Evolutionary conservation across 306 rosid species (phyloP), one percentile per base, ranked within the genome.

Genomic region (Cucurbita moschata): DNA sequence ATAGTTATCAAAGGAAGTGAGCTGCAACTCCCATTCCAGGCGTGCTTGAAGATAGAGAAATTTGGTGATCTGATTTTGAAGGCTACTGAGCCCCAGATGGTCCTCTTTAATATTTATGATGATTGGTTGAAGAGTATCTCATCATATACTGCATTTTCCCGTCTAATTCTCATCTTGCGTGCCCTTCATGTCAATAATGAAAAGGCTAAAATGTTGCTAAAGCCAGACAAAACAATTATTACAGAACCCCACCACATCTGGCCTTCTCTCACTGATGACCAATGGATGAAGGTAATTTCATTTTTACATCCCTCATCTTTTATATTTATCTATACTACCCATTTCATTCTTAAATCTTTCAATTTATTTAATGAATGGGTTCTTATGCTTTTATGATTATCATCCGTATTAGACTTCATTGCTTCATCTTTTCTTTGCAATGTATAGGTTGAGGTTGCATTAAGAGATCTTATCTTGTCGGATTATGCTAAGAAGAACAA

Each of bases 31-130:
- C 99, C 99, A 49, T 95, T 95, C 89, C 99, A 95, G 79, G 99
- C 99, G 42, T 95, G 99, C 73, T 81, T 95, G 86, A 95, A 95
- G 82, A 95, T 95, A 43, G 99, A 95, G 84, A 95, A 95, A 83
- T 95, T 95, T 81, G 99, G 99, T 62, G 99, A 91, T 82, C 89
- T 95, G 80, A 95, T 95, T 77, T 83, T 95, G 85, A 95, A 95
- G 88, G 99, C 99, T 68, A 95, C 99, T 4, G 99, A 95, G 71
- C 99, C 99, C 2, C 99, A 95, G 77, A 95, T 95, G 99, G 99
- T 95, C 82, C 87, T 95, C 65, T 95, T 95, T 88, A 95, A 95
- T 84, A 95, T 95, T 26, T 95, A 95, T 80, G 99, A 95, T 85
- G 99, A 95, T 68, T 95, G 99, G 99, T 74, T 95, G 91, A 95